Percentiles rank a stretch among this genome's conserved stretches.
phyloP scores from a whole-genome alignment of 257 asterid species.

The Solanum commersonii region DNA sequence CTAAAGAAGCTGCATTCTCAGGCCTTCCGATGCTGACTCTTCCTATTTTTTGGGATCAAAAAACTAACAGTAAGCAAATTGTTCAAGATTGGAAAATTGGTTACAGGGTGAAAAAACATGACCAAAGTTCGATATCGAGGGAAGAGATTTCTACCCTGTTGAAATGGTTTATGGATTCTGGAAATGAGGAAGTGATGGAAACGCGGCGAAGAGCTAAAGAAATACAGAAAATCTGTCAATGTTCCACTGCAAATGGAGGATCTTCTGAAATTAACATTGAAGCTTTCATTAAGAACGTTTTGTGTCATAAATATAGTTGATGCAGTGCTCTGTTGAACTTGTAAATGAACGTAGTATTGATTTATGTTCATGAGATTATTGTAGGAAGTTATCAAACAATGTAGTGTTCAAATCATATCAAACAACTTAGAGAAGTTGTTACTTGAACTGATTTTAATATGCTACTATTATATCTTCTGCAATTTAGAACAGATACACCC shows the following conservation, averaged over 20 bases:
- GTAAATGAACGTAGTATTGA: background rate
- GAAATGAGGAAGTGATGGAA: background rate
- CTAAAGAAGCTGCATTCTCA: slow-evolving; percentile 30
- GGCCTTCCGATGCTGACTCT: slow-evolving; percentile 48
- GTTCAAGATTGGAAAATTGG: slow-evolving; percentile 59
- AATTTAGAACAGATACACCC: background rate
- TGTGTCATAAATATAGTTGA: background rate
- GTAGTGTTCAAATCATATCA: background rate
- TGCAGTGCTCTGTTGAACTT: background rate
- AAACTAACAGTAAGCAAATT: slow-evolving; percentile 32
- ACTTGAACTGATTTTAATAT: background rate
- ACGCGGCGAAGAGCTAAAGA: background rate
- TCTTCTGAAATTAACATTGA: background rate
- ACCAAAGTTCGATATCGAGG: slow-evolving; percentile 12
- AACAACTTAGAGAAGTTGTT: background rate
- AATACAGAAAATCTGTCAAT: background rate
- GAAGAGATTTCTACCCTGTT: background rate
- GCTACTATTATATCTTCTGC: background rate
- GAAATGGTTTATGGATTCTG: slow-evolving; percentile 15
- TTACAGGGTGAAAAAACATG: slow-evolving; percentile 34
- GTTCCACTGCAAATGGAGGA: background rate
- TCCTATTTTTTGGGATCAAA: slow-evolving; percentile 48
- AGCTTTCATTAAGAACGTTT: background rate
- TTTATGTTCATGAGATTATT: background rate
- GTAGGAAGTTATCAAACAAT: no score